phyloP scores from a whole-genome alignment of 23 red algal genomes.

The Chondrus crispus region DNA sequence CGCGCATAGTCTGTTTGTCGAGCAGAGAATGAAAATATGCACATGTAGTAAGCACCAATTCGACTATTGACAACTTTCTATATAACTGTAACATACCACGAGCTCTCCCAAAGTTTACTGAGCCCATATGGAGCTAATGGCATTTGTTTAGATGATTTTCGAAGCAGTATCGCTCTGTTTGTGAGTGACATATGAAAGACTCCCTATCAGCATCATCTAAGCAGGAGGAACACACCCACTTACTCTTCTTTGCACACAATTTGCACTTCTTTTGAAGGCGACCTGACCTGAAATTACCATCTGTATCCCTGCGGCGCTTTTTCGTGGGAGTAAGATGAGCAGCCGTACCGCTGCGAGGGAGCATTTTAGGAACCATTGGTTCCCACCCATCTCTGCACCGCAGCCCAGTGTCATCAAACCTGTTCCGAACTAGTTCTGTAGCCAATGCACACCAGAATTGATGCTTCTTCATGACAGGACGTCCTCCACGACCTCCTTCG shows the following conservation, averaged over 20 bases:
- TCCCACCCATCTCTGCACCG: neutral
- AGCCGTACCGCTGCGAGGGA: neutral
- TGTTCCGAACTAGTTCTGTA: conserved; percentile 18
- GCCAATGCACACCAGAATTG: no score
- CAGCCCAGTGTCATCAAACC: neutral
- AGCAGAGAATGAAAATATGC: no score
- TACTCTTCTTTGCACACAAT: neutral
- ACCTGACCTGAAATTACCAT: neutral
- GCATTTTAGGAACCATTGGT: neutral
- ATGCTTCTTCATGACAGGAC: no score
- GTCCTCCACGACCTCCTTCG: no score
- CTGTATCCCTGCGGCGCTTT: neutral
- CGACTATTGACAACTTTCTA: no score
- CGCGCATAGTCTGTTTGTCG: no score
- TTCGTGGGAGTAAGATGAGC: neutral
- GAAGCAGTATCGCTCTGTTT: neutral
- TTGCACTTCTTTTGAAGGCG: no score
- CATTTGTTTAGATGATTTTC: neutral
- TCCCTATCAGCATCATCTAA: neutral
- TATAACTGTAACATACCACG: no score
- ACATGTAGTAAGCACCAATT: no score
- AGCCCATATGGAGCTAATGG: no score
- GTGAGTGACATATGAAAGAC: neutral
- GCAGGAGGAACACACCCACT: neutral
- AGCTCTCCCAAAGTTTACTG: no score